Conservation (phyloP, 306 rosid species). For the Casuarina glauca region DNA sequence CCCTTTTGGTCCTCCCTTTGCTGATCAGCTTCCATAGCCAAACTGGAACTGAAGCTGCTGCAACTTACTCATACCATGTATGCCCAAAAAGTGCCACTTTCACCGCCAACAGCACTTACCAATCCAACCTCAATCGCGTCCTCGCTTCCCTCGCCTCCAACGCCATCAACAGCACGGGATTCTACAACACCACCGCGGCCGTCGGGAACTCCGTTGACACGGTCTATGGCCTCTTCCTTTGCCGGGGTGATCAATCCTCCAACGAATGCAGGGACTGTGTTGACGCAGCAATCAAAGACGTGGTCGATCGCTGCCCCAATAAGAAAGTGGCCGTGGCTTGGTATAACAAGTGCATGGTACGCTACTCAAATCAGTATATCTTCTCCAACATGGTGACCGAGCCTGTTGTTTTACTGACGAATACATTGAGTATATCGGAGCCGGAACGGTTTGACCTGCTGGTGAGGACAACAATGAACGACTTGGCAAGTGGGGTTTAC, state of each 20-base stretch:
- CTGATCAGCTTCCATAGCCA: not conserved
- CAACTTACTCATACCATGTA: not conserved
- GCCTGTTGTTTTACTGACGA: not conserved
- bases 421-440: not conserved
- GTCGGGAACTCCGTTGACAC: conserved; percentile 15
- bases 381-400: conserved; percentile 25
- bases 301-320: conserved; percentile 28
- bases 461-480: not conserved
- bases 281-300: conserved; percentile 30
- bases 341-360: conserved; percentile 50
- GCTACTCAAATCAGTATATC: conserved; percentile 36
- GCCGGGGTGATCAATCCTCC: conserved; percentile 41
- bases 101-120: conserved; percentile 40
- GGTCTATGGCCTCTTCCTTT: conserved; percentile 49
- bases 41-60: not conserved
- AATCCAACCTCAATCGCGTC: conserved; percentile 6
- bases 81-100: conserved; percentile 24
- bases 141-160: conserved; percentile 11
- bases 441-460: not conserved
- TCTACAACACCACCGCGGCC: conserved; percentile 39
- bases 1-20: not conserved
- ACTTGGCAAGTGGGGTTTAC: not conserved
- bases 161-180: not conserved
- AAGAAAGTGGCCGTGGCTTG: conserved; percentile 44
- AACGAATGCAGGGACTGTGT: conserved; percentile 45